Base-by-base conservation (phyloP, 2,329 filamentous ascomycete species). In the Capronia coronata region DNA sequence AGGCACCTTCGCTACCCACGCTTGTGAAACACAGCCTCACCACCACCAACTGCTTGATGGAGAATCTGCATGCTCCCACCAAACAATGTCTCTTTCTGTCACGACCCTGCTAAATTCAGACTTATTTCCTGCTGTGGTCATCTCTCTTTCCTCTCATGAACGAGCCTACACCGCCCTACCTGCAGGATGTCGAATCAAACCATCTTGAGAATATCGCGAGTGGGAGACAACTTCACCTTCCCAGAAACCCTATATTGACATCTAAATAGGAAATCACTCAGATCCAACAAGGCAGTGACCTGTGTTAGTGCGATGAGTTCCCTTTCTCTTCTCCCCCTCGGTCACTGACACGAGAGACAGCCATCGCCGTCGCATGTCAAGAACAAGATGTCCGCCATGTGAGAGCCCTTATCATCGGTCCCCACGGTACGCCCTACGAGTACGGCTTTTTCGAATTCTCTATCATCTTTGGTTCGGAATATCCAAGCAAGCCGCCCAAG, bases 361-460 rank as follows among this genome's bases (percentile, higher is more conserved):
- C 54, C 90, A 87, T 97, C 56, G 87, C 87, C 9, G 89, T 96
- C 42, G 86, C 87, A 49, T 94, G 86, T 65, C 78, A 86, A 44
- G 93, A 97, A 68, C 77, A 82, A 59, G 89, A 98, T 67, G 87
- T 97, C 53, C 85, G 90, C 48, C 85, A 87, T 65, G 84, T 97
- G 43, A 85, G 82, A 64, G 88, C 90, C 42, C 69, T 97, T 56
- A 91, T 97, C 62, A 81, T 97, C 59, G 93, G 93, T 0, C 91
- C 93, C 19, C 88, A 91, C 57, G 90, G 93, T 61, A 94, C 90
- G 0, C 90, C 91, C 0, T 98, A 98, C 67, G 90, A 96, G 67
- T 96, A 94, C 64, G 93, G 93, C 2, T 96, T 96, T 71, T 97
- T 94, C 64, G 89, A 97, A 77, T 89, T 93, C 67, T 52, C 75